These are phyloP conservation scores for Cladobotryum mycophilum DNA, from an alignment of 2,329 filamentous ascomycete genomes.

Conservation along the genomic window DNA sequence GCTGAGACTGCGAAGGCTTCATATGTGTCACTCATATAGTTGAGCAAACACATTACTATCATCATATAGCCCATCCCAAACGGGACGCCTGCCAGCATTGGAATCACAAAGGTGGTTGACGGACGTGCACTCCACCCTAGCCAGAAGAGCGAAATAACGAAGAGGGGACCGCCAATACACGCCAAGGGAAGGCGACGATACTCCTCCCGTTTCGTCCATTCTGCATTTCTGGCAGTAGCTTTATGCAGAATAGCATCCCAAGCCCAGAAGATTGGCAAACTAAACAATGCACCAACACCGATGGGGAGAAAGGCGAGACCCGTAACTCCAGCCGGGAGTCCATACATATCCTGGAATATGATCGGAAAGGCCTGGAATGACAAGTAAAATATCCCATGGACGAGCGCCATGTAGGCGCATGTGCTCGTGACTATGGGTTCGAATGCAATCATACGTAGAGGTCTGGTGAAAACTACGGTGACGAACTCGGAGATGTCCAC, in stretches of 20 bases:
- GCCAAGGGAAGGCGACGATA: constrained; percentile 50
- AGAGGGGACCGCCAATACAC: constrained; percentile 44
- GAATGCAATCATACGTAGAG: background rate
- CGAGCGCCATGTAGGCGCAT: background rate
- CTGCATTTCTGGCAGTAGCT: constrained; percentile 22
- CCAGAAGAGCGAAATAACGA: constrained; percentile 14
- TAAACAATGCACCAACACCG: too few species aligned
- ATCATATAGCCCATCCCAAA: constrained; percentile 12
- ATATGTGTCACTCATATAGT: constrained; percentile 13
- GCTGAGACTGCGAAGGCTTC: constrained; percentile 14
- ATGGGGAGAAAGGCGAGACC: constrained; percentile 10
- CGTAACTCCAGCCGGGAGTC: constrained; percentile 6
- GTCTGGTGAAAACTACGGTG: background rate
- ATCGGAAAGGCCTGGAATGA: constrained; percentile 52
- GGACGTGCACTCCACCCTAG: constrained; percentile 14
- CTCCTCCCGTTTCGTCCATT: constrained; percentile 45
- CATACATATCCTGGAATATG: constrained; percentile 11
- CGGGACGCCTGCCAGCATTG: constrained; percentile 9
- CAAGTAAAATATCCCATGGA: constrained; percentile 54
- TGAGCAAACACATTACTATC: constrained; percentile 10
- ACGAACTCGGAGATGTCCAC: background rate
- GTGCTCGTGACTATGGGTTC: background rate
- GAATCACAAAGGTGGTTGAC: constrained; percentile 12
- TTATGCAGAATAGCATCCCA: too few species aligned
- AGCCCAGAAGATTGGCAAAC: too few species aligned